phyloP scores from a whole-genome alignment of 164 flowering plant species.

The Tetrastigma voinierianum region DNA sequence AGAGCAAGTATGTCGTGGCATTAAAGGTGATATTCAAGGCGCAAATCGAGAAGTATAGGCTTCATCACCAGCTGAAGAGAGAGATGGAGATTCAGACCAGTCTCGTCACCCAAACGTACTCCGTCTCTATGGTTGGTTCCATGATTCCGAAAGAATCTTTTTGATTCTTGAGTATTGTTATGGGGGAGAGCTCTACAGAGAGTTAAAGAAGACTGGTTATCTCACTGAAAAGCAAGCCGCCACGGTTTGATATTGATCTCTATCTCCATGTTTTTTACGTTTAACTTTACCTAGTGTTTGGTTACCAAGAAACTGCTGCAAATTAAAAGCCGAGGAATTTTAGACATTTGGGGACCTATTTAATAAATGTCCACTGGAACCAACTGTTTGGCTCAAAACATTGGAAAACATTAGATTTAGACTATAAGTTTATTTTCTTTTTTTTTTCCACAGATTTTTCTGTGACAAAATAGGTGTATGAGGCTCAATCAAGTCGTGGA shows the following conservation, averaged over 20 bases:
- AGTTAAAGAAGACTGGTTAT: conserved; percentile 47
- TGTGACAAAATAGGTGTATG: no score
- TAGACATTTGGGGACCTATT: no score
- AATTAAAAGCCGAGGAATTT: not conserved
- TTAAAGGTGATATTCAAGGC: conserved; percentile 81
- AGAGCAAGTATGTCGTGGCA: conserved; percentile 82
- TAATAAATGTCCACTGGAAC: no score
- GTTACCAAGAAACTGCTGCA: not conserved
- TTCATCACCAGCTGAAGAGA: conserved; percentile 72
- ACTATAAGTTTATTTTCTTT: no score
- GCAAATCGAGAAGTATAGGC: conserved; percentile 69
- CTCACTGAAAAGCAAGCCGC: conserved; percentile 77
- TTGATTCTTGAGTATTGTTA: conserved; percentile 90
- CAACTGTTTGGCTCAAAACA: no score
- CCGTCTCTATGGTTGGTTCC: conserved; percentile 87
- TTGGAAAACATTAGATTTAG: no score
- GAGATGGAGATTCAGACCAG: conserved; percentile 86
- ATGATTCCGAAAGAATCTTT: conserved; percentile 70
- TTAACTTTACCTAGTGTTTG: not conserved
- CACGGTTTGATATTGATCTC: conserved; percentile 41
- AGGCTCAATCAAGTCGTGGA: no score
- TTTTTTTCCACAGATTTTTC: no score
- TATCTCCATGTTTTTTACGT: not conserved
- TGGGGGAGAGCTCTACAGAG: conserved; percentile 75
- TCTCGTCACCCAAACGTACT: conserved; percentile 83